Conservation (phyloP, 208 protist species). For the Acanthamoeba sp. region DNA sequence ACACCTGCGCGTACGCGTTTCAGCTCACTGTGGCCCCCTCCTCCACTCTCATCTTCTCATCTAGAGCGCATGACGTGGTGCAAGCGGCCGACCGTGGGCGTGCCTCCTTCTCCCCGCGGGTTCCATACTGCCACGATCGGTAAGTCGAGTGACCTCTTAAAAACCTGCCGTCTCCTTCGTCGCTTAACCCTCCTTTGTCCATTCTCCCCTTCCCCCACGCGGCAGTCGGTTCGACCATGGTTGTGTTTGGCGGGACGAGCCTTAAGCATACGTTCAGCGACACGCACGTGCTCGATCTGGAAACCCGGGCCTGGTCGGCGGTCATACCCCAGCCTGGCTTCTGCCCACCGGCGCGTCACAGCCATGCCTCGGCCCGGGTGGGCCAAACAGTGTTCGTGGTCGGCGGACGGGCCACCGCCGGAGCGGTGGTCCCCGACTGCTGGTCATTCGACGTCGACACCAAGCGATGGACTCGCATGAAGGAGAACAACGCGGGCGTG, state of each 20-base stretch:
- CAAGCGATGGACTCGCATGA: constrained; percentile 21
- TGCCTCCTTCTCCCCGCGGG: neutral
- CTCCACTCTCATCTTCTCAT: too few species aligned
- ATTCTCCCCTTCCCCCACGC: too few species aligned
- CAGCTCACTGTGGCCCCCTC: too few species aligned
- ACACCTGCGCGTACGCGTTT: too few species aligned
- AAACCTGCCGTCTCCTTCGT: neutral
- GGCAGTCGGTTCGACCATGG: neutral
- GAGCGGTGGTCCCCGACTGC: neutral
- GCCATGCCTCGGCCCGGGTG: neutral
- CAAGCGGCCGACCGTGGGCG: neutral
- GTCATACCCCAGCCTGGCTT: neutral
- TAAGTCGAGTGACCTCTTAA: neutral
- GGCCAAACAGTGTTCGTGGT: neutral
- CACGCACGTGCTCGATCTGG: constrained; percentile 6
- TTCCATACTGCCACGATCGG: constrained; percentile 10
- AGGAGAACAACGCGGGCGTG: constrained; percentile 9
- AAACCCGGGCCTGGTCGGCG: neutral
- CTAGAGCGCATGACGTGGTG: neutral
- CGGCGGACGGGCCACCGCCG: neutral
- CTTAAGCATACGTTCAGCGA: neutral
- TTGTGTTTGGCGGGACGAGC: constrained; percentile 3
- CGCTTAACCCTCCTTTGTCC: too few species aligned
- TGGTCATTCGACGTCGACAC: constrained; percentile 10
- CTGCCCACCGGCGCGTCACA: neutral